Base-by-base conservation (phyloP, 2,329 filamentous ascomycete species). In the Fragosphaeria purpurea region DNA sequence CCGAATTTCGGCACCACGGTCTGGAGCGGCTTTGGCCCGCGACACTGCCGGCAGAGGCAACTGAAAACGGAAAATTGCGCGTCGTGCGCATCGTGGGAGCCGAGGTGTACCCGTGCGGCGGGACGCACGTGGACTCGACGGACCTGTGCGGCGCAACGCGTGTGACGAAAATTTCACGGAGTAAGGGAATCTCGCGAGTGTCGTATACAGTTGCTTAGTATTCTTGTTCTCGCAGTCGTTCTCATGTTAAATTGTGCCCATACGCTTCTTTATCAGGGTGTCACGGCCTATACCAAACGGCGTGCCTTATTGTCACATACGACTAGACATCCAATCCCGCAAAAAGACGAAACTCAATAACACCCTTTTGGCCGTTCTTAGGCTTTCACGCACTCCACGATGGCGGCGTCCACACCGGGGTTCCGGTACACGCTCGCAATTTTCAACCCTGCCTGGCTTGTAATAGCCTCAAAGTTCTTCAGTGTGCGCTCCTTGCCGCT, bases 61-160 rank as follows among this genome's bases (percentile, higher is more conserved):
- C 6, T 4, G 33, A 7, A 6, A 76, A 74, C 31, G 75, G 76
- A 57, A 80, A 77, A 61, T 79, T 83, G 35, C 70, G 85, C 7
- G 81, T 87, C 0, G 83, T 88, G 31, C 75, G 79, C 52, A 85
- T 88, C 53, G 76, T 79, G 0, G 83, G 83, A 0, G 75, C 77
- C 0, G 85, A 83, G 57, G 75, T 75, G 32, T 88, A 88, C 67
- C 83, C 85, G 1, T 88, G 85, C 63, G 85, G 85, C 7, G 85
- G 85, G 0, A 88, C 85, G 32, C 85, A 88, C 68, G 83, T 88
- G 4, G 69, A 75, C 34, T 74, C 67, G 13, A 83, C 81, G 22
- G 70, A 74, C 51, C 57, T 73, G 53, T 80, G 76, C 58, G 80
- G 82, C 1, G 73, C 75, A 61, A 79, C 80, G 5, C 76, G 68